These are phyloP conservation scores for Alisma plantagoaquatica DNA, from an alignment of 106 monocot genomes.

Conservation along the genomic window DNA sequence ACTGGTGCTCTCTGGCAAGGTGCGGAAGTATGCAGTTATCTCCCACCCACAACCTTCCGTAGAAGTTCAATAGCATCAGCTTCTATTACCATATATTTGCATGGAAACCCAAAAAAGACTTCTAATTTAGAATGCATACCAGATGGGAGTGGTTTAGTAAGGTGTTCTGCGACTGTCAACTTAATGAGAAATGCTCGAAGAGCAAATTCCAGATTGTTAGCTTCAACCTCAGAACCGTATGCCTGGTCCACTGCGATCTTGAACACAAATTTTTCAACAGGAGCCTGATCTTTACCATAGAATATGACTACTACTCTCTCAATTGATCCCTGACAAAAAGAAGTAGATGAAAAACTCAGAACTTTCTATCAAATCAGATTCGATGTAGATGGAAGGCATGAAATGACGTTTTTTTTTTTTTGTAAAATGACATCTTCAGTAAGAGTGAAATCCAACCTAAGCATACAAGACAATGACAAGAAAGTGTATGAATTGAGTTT, in stretches of 20 bases:
- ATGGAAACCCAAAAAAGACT: too few relatives aligned
- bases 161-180: constrained; percentile 49
- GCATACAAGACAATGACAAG: too few relatives aligned
- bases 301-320: constrained; percentile 88
- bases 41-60: constrained; percentile 73
- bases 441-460: too few relatives aligned
- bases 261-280: constrained; percentile 88
- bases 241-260: constrained; percentile 61
- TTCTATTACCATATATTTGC: not conserved
- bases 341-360: too few relatives aligned
- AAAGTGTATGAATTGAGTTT: too few relatives aligned
- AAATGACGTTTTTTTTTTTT: too few relatives aligned
- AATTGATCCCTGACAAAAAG: constrained; percentile 44
- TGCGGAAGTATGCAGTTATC: constrained; percentile 65
- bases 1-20: constrained; percentile 44
- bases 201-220: constrained; percentile 58
- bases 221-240: constrained; percentile 38
- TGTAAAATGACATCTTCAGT: too few relatives aligned
- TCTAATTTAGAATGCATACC: constrained; percentile 35
- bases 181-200: constrained; percentile 84
- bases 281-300: constrained; percentile 50
- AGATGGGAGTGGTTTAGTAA: constrained; percentile 60
- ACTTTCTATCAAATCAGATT: too few relatives aligned
- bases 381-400: not conserved
- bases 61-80: not conserved